A percentile compares a stretch with the other conserved stretches of the same genome.
Evolutionary conservation across 176 grass and related monocot species (phyloP).

Genomic region (Ananas comosus): DNA sequence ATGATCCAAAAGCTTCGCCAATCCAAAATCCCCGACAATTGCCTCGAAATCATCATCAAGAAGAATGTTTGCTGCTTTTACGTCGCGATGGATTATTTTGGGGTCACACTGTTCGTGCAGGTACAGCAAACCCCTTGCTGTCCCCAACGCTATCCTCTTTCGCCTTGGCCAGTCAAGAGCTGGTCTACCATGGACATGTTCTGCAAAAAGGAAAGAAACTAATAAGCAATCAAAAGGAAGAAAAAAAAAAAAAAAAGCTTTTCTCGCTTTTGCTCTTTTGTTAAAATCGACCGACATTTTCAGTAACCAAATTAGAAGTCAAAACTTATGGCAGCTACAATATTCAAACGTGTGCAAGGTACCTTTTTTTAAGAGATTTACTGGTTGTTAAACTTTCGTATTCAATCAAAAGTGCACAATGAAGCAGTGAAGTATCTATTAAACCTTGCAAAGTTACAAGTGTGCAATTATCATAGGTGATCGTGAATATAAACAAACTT

Average conservation of each 20-base stretch:
- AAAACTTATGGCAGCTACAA: too few relatives aligned
- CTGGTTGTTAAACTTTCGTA: neutral
- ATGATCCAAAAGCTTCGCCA: slow-evolving; percentile 72
- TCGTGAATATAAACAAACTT: too few relatives aligned
- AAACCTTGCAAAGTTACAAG: too few relatives aligned
- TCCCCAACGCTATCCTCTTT: slow-evolving; percentile 62
- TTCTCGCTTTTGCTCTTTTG: neutral
- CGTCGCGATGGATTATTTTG: slow-evolving; percentile 81
- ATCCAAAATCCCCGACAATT: slow-evolving; percentile 71
- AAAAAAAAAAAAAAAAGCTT: neutral
- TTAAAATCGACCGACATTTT: too few relatives aligned
- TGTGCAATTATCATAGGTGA: too few relatives aligned
- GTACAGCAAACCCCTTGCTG: slow-evolving; percentile 51
- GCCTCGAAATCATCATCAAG: slow-evolving; percentile 76
- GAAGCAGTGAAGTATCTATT: too few relatives aligned
- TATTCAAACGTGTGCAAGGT: too few relatives aligned
- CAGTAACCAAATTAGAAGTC: too few relatives aligned
- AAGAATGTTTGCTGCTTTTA: slow-evolving; percentile 84
- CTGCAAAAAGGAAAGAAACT: slow-evolving; percentile 22
- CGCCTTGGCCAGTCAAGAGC: slow-evolving; percentile 72
- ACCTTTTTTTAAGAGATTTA: too few relatives aligned
- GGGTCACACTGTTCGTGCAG: slow-evolving; percentile 79
- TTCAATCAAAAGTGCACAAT: too few relatives aligned
- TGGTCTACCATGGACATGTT: slow-evolving; percentile 44
- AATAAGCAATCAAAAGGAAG: neutral